phyloP scores from a whole-genome alignment of 768 basidiomycete genomes.

The Leccinum ochraceum region DNA sequence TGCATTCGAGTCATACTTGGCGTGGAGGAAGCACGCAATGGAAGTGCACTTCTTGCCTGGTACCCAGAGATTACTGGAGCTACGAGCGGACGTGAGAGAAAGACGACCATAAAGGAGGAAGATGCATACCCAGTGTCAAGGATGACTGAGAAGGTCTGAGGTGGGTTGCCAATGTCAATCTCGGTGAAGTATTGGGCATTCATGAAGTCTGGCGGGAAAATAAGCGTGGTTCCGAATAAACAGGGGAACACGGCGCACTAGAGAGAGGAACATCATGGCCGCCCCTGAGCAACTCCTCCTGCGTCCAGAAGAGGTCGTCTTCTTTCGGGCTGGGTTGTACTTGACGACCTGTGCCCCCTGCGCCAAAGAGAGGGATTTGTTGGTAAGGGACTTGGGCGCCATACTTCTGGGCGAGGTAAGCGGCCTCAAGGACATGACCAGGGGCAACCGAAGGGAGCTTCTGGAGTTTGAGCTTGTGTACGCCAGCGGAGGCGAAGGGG shows the following conservation, averaged over 20 bases:
- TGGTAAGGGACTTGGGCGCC: conserved; percentile 47
- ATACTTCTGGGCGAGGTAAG: conserved; percentile 95
- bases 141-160: conserved; percentile 91
- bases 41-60: conserved; percentile 80
- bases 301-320: conserved; percentile 78
- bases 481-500: conserved; percentile 51
- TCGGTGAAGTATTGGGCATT: conserved; percentile 97
- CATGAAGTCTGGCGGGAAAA: conserved; percentile 73
- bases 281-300: conserved; percentile 64
- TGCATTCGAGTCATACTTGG: conserved; percentile 79
- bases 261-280: conserved; percentile 88
- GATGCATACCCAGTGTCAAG: conserved; percentile 79
- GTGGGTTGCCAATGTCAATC: conserved; percentile 79
- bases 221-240: neutral
- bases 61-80: conserved; percentile 94
- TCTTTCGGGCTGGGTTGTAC: conserved; percentile 48
- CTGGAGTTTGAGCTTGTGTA: conserved; percentile 88
- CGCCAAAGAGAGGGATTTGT: conserved; percentile 67
- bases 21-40: conserved; percentile 92
- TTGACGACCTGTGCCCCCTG: conserved; percentile 70
- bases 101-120: conserved; percentile 22
- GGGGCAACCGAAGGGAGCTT: conserved; percentile 68
- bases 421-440: conserved; percentile 70
- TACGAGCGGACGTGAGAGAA: conserved; percentile 28
- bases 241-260: conserved; percentile 40